Evolutionary conservation across 2,329 filamentous ascomycete genomes (phyloP), one percentile per base, ranked within the genome.

Genomic region (Trichoderma cornu-damae): DNA sequence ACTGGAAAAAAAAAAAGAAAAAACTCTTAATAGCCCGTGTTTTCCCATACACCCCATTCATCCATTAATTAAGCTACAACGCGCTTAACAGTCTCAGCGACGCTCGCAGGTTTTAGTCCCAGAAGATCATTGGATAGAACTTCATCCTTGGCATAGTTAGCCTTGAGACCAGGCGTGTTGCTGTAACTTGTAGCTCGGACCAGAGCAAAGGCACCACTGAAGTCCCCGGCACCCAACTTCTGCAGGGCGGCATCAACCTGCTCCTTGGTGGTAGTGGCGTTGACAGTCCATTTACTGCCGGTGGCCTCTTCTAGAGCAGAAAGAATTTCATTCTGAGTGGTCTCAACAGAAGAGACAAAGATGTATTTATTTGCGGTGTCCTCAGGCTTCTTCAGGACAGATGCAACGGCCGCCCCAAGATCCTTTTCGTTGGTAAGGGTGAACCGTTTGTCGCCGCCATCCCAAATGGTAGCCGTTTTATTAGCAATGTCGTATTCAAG

Each of bases 321-420:
- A 4, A 62, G 20, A 6, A 63, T 59, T 38, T 63, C 59, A 3
- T 76, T 77, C 66, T 83, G 79, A 0, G 75, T 77, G 0, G 76
- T 73, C 12, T 72, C 71, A 51, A 79, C 77, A 3, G 75, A 79
- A 9, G 77, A 75, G 9, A 84, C 65, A 59, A 76, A 80, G 24
- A 86, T 67, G 59, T 77, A 75, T 47, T 77, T 72, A 64, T 85
- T 85, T 59, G 70, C 75, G 0, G 79, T 82, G 49, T 74, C 68
- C 1, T 73, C 69, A 0, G 75, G 72, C 14, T 68, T 73, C 63
- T 68, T 72, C 2, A 85, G 70, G 1, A 79, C 69, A 8, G 73
- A 72, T 7, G 76, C 70, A 1, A 82, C 72, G 0, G 80, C 75
- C n/a, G 74, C 68, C 1, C 73, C 79, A 22, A 83, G 35, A 7